Percentiles rank a stretch among this genome's conserved stretches.
phyloP scores from a whole-genome alignment of 306 rosid genomes.

The Quercus rubra region DNA sequence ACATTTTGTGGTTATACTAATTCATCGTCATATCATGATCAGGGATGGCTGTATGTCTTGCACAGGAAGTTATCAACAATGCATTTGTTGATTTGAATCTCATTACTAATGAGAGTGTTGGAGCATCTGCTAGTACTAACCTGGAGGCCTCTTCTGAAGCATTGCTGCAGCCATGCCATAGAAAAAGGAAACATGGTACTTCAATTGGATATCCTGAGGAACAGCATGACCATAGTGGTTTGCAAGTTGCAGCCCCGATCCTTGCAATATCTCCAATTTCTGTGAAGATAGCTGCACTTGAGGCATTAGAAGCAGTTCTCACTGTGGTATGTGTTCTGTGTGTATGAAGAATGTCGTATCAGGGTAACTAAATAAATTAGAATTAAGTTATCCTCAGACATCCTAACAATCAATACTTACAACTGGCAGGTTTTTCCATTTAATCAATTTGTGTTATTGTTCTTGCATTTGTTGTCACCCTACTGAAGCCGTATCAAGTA shows the following conservation, averaged over 20 bases:
- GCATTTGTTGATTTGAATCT: slow-evolving; percentile 64
- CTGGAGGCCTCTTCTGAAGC: slow-evolving; percentile 35
- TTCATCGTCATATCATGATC: slow-evolving; percentile 27
- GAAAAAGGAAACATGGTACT: slow-evolving; percentile 61
- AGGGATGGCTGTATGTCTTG: slow-evolving; percentile 75
- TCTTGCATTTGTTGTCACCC: not conserved
- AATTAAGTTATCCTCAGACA: not conserved
- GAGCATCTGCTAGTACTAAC: slow-evolving; percentile 29
- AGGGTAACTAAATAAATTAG: not conserved
- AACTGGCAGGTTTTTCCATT: not conserved
- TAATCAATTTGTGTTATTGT: not conserved
- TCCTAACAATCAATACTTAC: not conserved
- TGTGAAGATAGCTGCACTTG: slow-evolving; percentile 80
- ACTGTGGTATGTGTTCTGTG: slow-evolving; percentile 56
- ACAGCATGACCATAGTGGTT: slow-evolving; percentile 32
- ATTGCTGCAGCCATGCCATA: slow-evolving; percentile 30
- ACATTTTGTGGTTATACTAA: slow-evolving; percentile 24
- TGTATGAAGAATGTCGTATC: slow-evolving; percentile 3
- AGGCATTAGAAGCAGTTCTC: slow-evolving; percentile 73
- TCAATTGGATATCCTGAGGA: slow-evolving; percentile 39
- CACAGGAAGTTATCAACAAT: slow-evolving; percentile 60
- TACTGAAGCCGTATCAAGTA: not conserved
- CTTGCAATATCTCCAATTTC: slow-evolving; percentile 35
- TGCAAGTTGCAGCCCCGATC: slow-evolving; percentile 30
- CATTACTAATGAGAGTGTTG: slow-evolving; percentile 29